These are phyloP conservation scores for Bruguiera gymnorhiza DNA, from an alignment of 345 rosid species.

Conservation along the genomic window DNA sequence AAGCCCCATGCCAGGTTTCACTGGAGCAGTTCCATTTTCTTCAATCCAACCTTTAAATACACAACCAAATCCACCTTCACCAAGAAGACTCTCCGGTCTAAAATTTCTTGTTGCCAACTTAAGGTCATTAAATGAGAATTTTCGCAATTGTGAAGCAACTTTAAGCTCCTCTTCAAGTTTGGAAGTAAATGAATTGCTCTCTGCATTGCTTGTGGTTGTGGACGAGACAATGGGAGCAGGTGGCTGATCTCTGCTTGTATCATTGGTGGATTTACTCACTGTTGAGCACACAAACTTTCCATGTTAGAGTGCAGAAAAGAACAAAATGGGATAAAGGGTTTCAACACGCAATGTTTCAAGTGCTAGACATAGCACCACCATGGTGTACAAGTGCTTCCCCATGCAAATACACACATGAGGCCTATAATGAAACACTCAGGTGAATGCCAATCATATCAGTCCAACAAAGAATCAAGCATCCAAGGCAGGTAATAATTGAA, in stretches of 20 bases:
- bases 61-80: constrained; percentile 99
- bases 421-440: background rate
- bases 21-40: constrained; percentile 97
- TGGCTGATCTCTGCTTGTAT: constrained; percentile 70
- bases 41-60: constrained; percentile 97
- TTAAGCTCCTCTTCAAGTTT: constrained; percentile 87
- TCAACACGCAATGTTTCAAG: background rate
- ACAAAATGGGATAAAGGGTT: background rate
- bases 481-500: background rate
- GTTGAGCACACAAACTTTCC: constrained; percentile 25
- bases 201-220: constrained; percentile 77
- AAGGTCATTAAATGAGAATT: constrained; percentile 85
- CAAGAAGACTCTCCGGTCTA: constrained; percentile 93
- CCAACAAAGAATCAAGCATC: background rate
- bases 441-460: background rate
- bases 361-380: background rate
- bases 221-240: constrained; percentile 54
- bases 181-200: constrained; percentile 76
- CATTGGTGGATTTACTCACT: constrained; percentile 71
- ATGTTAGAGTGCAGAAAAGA: constrained; percentile 15
- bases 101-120: constrained; percentile 91
- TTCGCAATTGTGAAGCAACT: constrained; percentile 69
- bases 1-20: constrained; percentile 95
- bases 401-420: background rate
- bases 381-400: background rate